Evolutionary conservation across 2,329 filamentous ascomycete genomes (phyloP).

Genomic region (Lasiodiplodia sp.): DNA sequence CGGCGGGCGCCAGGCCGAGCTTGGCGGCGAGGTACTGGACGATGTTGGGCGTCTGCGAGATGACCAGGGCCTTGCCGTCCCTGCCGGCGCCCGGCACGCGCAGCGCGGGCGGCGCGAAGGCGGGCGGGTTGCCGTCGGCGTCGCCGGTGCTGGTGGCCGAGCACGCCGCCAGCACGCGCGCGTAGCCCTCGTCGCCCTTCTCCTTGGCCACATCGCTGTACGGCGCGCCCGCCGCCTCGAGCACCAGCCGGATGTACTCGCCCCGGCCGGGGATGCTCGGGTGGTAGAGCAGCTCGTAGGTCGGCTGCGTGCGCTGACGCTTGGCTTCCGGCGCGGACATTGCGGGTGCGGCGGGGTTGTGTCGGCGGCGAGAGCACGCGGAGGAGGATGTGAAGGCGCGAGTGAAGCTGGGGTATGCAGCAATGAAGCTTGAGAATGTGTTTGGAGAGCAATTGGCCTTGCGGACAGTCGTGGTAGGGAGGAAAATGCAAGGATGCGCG

Average conservation of each 20-base stretch:
- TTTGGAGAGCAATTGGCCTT: slow-evolving; percentile 17
- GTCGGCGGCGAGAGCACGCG: neutral
- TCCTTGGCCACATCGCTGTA: slow-evolving; percentile 69
- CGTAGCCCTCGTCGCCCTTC: slow-evolving; percentile 57
- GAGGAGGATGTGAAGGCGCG: neutral
- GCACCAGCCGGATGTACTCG: slow-evolving; percentile 74
- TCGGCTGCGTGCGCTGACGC: slow-evolving; percentile 45
- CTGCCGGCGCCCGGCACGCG: slow-evolving; percentile 55
- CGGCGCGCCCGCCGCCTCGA: slow-evolving; percentile 71
- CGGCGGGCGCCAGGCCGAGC: slow-evolving; percentile 42
- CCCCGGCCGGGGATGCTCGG: slow-evolving; percentile 75
- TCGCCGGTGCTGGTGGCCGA: slow-evolving; percentile 56
- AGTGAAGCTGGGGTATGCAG: neutral
- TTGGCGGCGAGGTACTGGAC: slow-evolving; percentile 71
- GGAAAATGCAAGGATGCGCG: neutral
- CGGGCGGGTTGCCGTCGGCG: slow-evolving; percentile 65
- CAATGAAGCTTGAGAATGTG: neutral
- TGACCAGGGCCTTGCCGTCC: slow-evolving; percentile 63
- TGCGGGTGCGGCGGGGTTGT: slow-evolving; percentile 11
- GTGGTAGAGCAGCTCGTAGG: slow-evolving; percentile 76
- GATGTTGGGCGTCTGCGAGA: slow-evolving; percentile 77
- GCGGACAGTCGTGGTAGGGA: neutral
- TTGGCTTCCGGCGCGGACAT: slow-evolving; percentile 34
- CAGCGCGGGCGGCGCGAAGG: slow-evolving; percentile 72
- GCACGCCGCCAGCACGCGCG: slow-evolving; percentile 59